Conservation (phyloP, 2,329 filamentous ascomycete species). For the Exophiala alcalophila region DNA sequence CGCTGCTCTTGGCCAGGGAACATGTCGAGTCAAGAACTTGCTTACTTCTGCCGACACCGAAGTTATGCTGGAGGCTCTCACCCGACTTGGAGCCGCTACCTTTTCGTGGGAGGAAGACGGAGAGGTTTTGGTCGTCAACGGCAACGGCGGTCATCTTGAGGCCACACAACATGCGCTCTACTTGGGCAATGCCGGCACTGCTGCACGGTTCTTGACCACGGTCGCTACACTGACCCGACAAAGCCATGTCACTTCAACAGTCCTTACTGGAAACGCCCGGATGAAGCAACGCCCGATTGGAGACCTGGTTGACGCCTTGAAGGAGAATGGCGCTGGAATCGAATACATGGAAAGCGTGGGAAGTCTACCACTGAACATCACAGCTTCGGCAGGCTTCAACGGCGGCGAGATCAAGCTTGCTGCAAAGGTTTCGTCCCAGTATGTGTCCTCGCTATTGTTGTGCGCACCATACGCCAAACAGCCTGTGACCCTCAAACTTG, state of each 20-base stretch:
- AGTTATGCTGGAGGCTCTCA: slow-evolving; percentile 92
- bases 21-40: slow-evolving; percentile 84
- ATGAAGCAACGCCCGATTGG: slow-evolving; percentile 97
- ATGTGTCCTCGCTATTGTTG: slow-evolving; percentile 95
- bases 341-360: slow-evolving; percentile 80
- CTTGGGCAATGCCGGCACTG: slow-evolving; percentile 93
- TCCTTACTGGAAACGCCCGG: slow-evolving; percentile 87
- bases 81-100: slow-evolving; percentile 76
- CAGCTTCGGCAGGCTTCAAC: slow-evolving; percentile 76
- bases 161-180: slow-evolving; percentile 78
- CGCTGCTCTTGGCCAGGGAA: slow-evolving; percentile 81
- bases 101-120: slow-evolving; percentile 94
- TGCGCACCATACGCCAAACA: slow-evolving; percentile 95
- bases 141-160: slow-evolving; percentile 80
- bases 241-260: slow-evolving; percentile 60
- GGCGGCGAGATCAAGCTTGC: slow-evolving; percentile 88
- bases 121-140: slow-evolving; percentile 83
- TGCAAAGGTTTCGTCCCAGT: slow-evolving; percentile 97
- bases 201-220: slow-evolving; percentile 90
- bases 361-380: slow-evolving; percentile 79
- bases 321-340: slow-evolving; percentile 80
- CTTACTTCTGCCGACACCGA: slow-evolving; percentile 96
- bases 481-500: slow-evolving; percentile 81
- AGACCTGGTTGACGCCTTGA: slow-evolving; percentile 84
- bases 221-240: slow-evolving; percentile 80